A percentile compares a stretch with the other conserved stretches of the same genome.
These are phyloP conservation scores for Lactarius trivialis DNA, from an alignment of 768 basidiomycete species.

Conservation along the genomic window DNA sequence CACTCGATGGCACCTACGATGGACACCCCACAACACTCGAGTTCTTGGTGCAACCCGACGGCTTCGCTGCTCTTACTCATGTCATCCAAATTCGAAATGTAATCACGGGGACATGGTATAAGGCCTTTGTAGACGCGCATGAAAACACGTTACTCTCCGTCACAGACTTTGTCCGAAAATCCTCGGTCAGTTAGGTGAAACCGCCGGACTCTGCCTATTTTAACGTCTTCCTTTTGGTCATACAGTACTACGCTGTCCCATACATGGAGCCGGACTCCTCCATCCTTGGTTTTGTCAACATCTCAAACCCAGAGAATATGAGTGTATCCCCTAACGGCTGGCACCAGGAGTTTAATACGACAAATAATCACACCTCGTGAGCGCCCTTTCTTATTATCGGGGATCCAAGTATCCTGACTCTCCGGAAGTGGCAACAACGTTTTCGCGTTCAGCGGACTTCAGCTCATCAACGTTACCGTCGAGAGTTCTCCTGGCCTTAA, in stretches of 20 bases:
- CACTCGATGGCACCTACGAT: constrained; percentile 38
- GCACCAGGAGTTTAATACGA: constrained; percentile 37
- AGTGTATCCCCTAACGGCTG: constrained; percentile 55
- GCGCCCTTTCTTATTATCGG: not conserved
- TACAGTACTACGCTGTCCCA: constrained; percentile 37
- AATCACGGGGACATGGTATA: constrained; percentile 42
- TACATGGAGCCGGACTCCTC: too few relatives aligned
- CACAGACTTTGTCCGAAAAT: constrained; percentile 46
- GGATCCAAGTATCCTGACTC: not conserved
- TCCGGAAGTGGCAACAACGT: constrained; percentile 34
- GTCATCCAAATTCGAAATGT: constrained; percentile 40
- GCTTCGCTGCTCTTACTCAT: constrained; percentile 36
- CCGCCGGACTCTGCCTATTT: not conserved
- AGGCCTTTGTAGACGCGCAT: constrained; percentile 54
- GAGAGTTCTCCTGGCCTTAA: constrained; percentile 35
- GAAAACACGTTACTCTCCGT: constrained; percentile 45
- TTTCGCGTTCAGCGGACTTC: constrained; percentile 28
- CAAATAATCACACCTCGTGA: constrained; percentile 27
- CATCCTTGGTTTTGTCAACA: constrained; percentile 36
- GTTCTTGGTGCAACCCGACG: constrained; percentile 37
- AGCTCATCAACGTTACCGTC: constrained; percentile 27
- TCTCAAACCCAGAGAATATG: constrained; percentile 50
- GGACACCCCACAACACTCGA: constrained; percentile 34
- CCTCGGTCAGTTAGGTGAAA: constrained; percentile 32
- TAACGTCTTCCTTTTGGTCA: not conserved